phyloP scores from a whole-genome alignment of 1,284 basidiomycete species.

The Ceratobasidium sp. region DNA sequence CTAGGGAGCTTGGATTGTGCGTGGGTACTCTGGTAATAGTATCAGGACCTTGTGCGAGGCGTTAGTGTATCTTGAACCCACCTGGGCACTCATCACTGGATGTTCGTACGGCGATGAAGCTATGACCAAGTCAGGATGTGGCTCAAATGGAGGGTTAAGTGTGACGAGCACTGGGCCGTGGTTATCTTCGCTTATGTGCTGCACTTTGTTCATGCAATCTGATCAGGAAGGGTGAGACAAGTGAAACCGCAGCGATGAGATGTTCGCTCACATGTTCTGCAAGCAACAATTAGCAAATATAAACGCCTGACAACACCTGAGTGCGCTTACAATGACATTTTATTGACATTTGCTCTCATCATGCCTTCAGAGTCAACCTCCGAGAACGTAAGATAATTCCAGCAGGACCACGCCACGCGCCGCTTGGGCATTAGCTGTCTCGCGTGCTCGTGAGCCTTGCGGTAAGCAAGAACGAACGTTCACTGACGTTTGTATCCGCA shows the following conservation, averaged over 20 bases:
- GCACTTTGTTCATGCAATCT: constrained; percentile 86
- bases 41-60: neutral
- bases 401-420: constrained; percentile 75
- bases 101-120: constrained; percentile 77
- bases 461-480: neutral
- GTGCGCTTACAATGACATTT: constrained; percentile 72
- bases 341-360: constrained; percentile 67
- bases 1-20: constrained; percentile 67
- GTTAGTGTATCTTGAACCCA: constrained; percentile 51
- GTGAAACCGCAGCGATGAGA: constrained; percentile 40
- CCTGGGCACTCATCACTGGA: constrained; percentile 69
- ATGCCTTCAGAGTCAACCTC: constrained; percentile 57
- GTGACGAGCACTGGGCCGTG: constrained; percentile 83
- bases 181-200: constrained; percentile 70
- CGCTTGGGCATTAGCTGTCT: constrained; percentile 75
- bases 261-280: constrained; percentile 62
- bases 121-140: constrained; percentile 64
- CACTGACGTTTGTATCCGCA: constrained; percentile 68
- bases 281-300: constrained; percentile 47
- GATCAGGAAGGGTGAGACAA: constrained; percentile 44
- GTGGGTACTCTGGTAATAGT: constrained; percentile 57
- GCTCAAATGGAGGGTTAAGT: constrained; percentile 78
- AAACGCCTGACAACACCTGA: neutral
- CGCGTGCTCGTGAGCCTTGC: constrained; percentile 13
- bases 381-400: constrained; percentile 77